Percentiles rank a stretch among this genome's conserved stretches.
phyloP scores from a whole-genome alignment of 2,329 filamentous ascomycete genomes.

The Xylaria sp. region DNA sequence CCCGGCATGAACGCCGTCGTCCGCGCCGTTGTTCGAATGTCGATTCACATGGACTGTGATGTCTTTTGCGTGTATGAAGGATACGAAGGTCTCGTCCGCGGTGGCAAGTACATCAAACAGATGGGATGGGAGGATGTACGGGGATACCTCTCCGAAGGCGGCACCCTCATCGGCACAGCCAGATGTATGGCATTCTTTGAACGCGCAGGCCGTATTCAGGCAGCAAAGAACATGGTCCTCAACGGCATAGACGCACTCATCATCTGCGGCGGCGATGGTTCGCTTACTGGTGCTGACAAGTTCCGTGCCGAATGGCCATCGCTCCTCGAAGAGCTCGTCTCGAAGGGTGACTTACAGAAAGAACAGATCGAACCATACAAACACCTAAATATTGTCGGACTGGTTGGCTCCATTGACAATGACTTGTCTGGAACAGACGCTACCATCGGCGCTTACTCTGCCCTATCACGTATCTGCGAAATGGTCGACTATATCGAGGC shows the following conservation, averaged over 20 bases:
- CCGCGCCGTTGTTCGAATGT: conserved; percentile 88
- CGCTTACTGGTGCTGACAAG: conserved; percentile 92
- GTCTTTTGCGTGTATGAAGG: conserved; percentile 89
- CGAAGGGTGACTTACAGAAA: conserved; percentile 73
- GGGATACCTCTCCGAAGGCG: conserved; percentile 92
- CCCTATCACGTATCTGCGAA: conserved; percentile 90
- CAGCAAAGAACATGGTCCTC: conserved; percentile 93
- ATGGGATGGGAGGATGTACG: conserved; percentile 95
- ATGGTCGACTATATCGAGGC: conserved; percentile 97
- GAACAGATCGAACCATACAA: conserved; percentile 80
- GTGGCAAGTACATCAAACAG: conserved; percentile 85
- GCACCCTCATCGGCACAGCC: conserved; percentile 95
- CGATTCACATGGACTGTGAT: conserved; percentile 84
- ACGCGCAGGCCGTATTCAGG: conserved; percentile 81
- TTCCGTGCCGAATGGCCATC: conserved; percentile 94
- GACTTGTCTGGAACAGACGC: conserved; percentile 97
- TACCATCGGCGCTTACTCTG: conserved; percentile 96
- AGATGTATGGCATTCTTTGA: conserved; percentile 93
- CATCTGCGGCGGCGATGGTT: conserved; percentile 97
- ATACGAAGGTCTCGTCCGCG: conserved; percentile 93
- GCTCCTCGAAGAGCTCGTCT: conserved; percentile 84
- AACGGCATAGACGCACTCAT: conserved; percentile 95
- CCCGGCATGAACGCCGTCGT: conserved; percentile 95
- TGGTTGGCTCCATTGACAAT: conserved; percentile 98
- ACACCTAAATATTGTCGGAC: conserved; percentile 93